phyloP scores from a whole-genome alignment of 2,329 filamentous ascomycete genomes.

The Triangularia setosa region DNA sequence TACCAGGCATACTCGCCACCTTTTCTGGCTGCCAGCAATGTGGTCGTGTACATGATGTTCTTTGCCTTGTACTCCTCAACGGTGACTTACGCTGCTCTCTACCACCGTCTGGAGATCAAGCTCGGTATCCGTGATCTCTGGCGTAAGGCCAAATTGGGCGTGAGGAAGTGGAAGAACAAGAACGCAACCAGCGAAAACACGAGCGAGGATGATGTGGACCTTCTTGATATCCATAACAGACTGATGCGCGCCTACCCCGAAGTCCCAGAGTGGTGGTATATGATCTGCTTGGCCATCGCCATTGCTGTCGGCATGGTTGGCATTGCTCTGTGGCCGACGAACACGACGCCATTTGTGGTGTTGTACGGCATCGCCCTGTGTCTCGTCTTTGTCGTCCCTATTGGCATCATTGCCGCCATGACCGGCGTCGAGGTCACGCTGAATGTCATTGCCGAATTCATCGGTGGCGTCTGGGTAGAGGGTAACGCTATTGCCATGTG shows the following conservation, averaged over 20 bases:
- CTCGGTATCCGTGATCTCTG: constrained; percentile 35
- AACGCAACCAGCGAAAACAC: not conserved
- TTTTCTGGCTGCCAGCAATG: constrained; percentile 37
- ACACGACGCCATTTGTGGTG: constrained; percentile 48
- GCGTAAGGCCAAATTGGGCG: constrained; percentile 27
- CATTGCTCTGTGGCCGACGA: constrained; percentile 39
- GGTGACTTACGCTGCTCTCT: constrained; percentile 38
- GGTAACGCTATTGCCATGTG: constrained; percentile 27
- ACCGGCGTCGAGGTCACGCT: constrained; percentile 29
- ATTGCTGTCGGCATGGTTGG: constrained; percentile 34
- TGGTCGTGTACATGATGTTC: constrained; percentile 37
- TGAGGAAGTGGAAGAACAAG: constrained; percentile 3
- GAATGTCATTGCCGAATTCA: constrained; percentile 27
- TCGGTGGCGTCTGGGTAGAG: constrained; percentile 24
- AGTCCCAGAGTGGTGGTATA: constrained; percentile 46
- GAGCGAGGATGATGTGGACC: not conserved
- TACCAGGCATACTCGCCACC: constrained; percentile 41
- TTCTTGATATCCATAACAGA: constrained; percentile 41
- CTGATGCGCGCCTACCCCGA: constrained; percentile 46
- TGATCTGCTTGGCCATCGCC: constrained; percentile 30
- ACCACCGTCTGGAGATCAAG: constrained; percentile 37
- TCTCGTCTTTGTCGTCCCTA: constrained; percentile 42
- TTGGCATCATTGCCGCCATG: constrained; percentile 46
- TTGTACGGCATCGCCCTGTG: constrained; percentile 46
- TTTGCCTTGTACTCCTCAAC: constrained; percentile 40